These are phyloP conservation scores for Barnettozyma sp. DNA, from an alignment of 805 yeast genomes.

Conservation along the genomic window DNA sequence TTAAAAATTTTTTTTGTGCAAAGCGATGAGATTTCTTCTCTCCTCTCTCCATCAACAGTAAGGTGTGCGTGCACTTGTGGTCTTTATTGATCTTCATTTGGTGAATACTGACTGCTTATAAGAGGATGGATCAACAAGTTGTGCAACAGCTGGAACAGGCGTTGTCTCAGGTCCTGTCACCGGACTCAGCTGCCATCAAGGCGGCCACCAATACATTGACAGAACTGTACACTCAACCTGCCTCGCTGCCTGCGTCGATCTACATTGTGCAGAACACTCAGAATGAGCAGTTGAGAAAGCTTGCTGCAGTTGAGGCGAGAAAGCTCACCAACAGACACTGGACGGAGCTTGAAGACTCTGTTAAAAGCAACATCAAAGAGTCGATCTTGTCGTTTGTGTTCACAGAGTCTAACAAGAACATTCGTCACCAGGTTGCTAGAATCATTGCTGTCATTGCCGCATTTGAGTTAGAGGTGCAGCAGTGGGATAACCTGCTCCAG, in stretches of 20 bases:
- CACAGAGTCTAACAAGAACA: conserved; percentile 51
- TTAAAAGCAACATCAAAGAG: conserved; percentile 56
- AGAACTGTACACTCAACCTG: conserved; percentile 65
- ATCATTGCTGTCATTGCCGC: conserved; percentile 82
- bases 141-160: conserved; percentile 70
- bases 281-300: conserved; percentile 70
- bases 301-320: conserved; percentile 96
- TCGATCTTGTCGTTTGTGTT: conserved; percentile 66
- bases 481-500: conserved; percentile 77
- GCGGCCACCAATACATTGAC: conserved; percentile 70
- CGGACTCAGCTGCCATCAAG: conserved; percentile 77
- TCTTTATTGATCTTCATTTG: no score
- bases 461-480: conserved; percentile 55
- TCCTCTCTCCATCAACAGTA: no score
- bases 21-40: conserved; percentile 3
- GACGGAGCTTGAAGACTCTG: conserved; percentile 38
- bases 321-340: conserved; percentile 72
- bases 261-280: conserved; percentile 69
- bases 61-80: no score
- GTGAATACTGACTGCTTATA: no score
- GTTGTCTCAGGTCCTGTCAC: conserved; percentile 68
- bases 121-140: conserved; percentile 49
- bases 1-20: no score
- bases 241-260: conserved; percentile 73
- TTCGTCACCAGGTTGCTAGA: conserved; percentile 86